These are phyloP conservation scores for Capronia coronata DNA, from an alignment of 2,329 filamentous ascomycete genomes.

Conservation along the genomic window DNA sequence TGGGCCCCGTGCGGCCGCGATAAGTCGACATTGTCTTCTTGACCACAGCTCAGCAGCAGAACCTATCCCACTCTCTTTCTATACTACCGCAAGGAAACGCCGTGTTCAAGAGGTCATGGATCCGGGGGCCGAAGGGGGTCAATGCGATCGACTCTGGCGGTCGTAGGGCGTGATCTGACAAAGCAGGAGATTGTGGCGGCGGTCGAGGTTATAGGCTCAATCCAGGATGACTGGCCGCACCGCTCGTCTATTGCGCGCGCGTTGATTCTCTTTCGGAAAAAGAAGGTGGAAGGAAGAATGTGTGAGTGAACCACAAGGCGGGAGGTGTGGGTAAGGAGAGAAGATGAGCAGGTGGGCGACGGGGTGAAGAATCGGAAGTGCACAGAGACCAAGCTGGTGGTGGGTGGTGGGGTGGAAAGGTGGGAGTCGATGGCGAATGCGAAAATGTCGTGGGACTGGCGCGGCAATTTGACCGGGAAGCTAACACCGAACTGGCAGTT, in stretches of 20 bases:
- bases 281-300: neutral
- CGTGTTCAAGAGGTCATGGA: neutral
- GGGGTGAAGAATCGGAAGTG: neutral
- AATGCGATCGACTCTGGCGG: neutral
- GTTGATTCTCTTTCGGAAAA: neutral
- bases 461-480: slow-evolving; percentile 11
- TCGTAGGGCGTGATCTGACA: slow-evolving; percentile 8
- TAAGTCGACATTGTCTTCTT: slow-evolving; percentile 58
- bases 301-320: neutral
- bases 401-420: neutral
- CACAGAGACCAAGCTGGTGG: neutral
- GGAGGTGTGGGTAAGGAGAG: slow-evolving; percentile 4
- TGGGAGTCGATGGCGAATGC: neutral
- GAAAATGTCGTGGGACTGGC: neutral
- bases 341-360: neutral
- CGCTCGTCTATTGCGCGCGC: neutral
- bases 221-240: neutral
- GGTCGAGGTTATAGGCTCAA: neutral
- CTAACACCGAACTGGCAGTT: neutral
- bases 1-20: slow-evolving; percentile 68
- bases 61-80: neutral
- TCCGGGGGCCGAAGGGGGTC: neutral
- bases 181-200: slow-evolving; percentile 2
- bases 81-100: neutral
- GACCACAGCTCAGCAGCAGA: neutral